phyloP scores from a whole-genome alignment of 495 filamentous ascomycete genomes.

The Penicillium angulare region DNA sequence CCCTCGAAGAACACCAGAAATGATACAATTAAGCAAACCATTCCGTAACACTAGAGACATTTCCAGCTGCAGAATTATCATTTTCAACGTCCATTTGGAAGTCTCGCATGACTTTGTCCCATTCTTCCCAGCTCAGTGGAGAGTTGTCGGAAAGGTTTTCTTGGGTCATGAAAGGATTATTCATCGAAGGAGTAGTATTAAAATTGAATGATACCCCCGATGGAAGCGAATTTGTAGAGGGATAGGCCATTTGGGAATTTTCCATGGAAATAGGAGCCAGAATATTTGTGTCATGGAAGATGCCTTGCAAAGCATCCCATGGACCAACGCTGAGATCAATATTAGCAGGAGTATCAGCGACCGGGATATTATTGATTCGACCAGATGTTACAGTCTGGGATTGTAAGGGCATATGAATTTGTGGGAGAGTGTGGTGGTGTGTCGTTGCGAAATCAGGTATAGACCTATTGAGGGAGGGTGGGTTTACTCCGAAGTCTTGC shows the following conservation, averaged over 20 bases:
- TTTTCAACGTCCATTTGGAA: conserved; percentile 46
- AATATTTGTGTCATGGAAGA: conserved; percentile 34
- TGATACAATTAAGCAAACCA: conserved; percentile 29
- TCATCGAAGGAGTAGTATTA: neutral
- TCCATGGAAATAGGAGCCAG: conserved; percentile 17
- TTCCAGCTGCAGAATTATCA: conserved; percentile 14
- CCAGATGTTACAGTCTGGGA: conserved; percentile 1
- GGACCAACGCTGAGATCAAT: conserved; percentile 34
- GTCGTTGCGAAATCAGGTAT: neutral
- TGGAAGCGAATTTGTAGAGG: conserved; percentile 4
- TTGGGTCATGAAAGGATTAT: conserved; percentile 16
- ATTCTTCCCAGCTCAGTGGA: conserved; percentile 41
- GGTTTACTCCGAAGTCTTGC: conserved; percentile 17
- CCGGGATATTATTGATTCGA: neutral
- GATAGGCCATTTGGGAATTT: conserved; percentile 8
- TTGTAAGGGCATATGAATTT: conserved; percentile 15
- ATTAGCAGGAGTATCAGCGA: conserved; percentile 9
- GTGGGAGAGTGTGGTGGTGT: conserved; percentile 12
- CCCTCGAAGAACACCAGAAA: neutral
- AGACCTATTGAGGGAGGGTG: conserved; percentile 1
- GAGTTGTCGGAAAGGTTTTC: conserved; percentile 1
- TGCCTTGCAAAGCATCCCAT: conserved; percentile 21
- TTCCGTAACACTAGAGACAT: conserved; percentile 29
- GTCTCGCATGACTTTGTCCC: conserved; percentile 52
- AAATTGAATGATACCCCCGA: conserved; percentile 8